Percentiles rank a stretch among this genome's conserved stretches.
These are phyloP conservation scores for Myrica gale DNA, from an alignment of 306 rosid species.

Conservation along the genomic window DNA sequence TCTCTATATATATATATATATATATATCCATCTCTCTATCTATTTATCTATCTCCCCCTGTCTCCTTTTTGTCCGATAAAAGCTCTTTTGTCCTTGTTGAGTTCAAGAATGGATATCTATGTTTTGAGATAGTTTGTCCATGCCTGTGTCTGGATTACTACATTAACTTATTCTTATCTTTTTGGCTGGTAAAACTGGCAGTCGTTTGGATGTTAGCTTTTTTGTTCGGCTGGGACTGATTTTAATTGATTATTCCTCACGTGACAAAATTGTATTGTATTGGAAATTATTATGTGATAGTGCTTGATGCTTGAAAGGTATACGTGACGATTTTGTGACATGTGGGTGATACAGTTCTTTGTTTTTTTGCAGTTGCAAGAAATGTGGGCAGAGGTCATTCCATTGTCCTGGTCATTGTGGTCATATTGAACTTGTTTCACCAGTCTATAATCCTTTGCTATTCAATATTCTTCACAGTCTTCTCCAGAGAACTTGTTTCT, in stretches of 20 bases:
- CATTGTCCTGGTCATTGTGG: slow-evolving; percentile 86
- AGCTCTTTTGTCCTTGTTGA: not conserved
- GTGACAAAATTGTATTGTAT: not conserved
- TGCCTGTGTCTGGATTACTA: not conserved
- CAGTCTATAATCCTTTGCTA: slow-evolving; percentile 75
- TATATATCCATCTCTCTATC: too few species aligned
- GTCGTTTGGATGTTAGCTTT: not conserved
- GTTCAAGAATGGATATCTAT: not conserved
- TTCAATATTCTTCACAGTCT: slow-evolving; percentile 51
- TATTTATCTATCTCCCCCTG: too few species aligned
- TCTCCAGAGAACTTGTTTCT: slow-evolving; percentile 58
- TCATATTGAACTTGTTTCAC: slow-evolving; percentile 66
- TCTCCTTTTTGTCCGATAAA: not conserved
- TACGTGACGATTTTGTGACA: slow-evolving; percentile 7
- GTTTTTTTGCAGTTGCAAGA: slow-evolving; percentile 62
- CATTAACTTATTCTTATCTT: not conserved
- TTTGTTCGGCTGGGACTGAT: not conserved
- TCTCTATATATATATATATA: too few species aligned
- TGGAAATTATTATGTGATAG: not conserved
- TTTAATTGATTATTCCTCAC: not conserved
- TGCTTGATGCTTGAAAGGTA: not conserved
- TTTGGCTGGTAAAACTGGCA: not conserved
- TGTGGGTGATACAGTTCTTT: slow-evolving; percentile 19
- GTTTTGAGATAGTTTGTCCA: not conserved
- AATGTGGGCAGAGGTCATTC: slow-evolving; percentile 56